phyloP scores from a whole-genome alignment of 2,329 filamentous ascomycete genomes.

The Aspergillus sp. region DNA sequence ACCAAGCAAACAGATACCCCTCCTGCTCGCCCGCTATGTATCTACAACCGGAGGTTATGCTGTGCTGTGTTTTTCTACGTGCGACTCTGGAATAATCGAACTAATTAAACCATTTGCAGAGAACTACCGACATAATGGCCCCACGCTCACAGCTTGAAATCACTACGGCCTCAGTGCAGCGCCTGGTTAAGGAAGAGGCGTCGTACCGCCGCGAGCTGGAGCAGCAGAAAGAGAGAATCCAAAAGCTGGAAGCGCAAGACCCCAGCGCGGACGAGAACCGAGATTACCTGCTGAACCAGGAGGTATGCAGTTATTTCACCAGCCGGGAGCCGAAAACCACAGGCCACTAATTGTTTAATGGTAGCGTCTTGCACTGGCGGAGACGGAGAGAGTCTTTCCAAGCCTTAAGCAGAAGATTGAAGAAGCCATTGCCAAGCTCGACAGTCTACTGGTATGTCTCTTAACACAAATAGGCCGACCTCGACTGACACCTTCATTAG shows the following conservation, averaged over 20 bases:
- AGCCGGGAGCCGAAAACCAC: neutral
- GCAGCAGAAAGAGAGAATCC: conserved; percentile 70
- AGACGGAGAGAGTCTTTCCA: conserved; percentile 81
- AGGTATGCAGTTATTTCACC: conserved; percentile 56
- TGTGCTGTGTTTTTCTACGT: neutral
- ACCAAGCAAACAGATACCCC: neutral
- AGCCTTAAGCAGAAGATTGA: conserved; percentile 69
- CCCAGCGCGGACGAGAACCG: conserved; percentile 75
- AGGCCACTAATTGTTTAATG: conserved; percentile 6
- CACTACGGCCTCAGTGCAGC: conserved; percentile 73
- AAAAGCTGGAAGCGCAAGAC: conserved; percentile 65
- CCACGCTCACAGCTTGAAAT: conserved; percentile 81
- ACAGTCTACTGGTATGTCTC: conserved; percentile 69
- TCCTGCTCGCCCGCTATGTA: neutral
- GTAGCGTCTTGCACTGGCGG: conserved; percentile 76
- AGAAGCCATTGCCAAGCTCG: conserved; percentile 69
- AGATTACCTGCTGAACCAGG: conserved; percentile 78
- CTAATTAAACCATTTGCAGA: neutral
- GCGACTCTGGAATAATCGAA: neutral
- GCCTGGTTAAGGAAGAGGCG: conserved; percentile 86
- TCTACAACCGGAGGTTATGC: no score
- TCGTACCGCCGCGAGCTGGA: conserved; percentile 86
- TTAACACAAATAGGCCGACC: neutral
- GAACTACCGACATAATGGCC: conserved; percentile 58
- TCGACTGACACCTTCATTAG: conserved; percentile 20